Evolutionary conservation across 192 early-diverging fungal genomes (phyloP).

Genomic region (Podila minutissima): DNA sequence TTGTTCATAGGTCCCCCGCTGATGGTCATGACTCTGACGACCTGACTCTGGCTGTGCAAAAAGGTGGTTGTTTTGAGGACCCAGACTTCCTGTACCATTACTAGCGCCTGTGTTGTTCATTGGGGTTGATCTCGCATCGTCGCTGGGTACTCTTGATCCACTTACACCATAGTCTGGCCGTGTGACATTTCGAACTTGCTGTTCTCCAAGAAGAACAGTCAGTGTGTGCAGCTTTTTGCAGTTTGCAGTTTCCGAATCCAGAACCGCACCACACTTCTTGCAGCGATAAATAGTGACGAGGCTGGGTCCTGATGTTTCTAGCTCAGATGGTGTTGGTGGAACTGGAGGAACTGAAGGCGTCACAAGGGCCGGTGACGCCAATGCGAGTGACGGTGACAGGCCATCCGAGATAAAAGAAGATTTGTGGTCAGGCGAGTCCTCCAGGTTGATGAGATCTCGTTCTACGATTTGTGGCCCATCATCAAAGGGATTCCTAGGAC

Average conservation of each 20-base stretch:
- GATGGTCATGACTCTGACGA: background rate
- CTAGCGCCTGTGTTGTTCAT: no score
- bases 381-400: background rate
- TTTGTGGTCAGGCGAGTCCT: background rate
- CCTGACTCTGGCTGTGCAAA: background rate
- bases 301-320: background rate
- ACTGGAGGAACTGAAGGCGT: background rate
- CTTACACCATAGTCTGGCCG: background rate
- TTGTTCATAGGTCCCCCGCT: background rate
- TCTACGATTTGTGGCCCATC: background rate
- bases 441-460: background rate
- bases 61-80: background rate
- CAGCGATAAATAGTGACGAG: slow-evolving; percentile 20
- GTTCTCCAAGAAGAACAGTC: background rate
- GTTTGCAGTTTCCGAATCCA: slow-evolving; percentile 27
- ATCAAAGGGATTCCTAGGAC: background rate
- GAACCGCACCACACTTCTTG: slow-evolving; percentile 13
- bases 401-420: background rate
- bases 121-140: background rate
- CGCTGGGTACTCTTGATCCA: background rate
- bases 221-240: slow-evolving; percentile 25
- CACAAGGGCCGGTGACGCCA: background rate
- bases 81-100: no score
- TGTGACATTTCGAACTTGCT: slow-evolving; percentile 7
- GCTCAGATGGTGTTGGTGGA: background rate